Evolutionary conservation across 495 filamentous ascomycete genomes (phyloP).

Genomic region (Penicillium maclennaniae): DNA sequence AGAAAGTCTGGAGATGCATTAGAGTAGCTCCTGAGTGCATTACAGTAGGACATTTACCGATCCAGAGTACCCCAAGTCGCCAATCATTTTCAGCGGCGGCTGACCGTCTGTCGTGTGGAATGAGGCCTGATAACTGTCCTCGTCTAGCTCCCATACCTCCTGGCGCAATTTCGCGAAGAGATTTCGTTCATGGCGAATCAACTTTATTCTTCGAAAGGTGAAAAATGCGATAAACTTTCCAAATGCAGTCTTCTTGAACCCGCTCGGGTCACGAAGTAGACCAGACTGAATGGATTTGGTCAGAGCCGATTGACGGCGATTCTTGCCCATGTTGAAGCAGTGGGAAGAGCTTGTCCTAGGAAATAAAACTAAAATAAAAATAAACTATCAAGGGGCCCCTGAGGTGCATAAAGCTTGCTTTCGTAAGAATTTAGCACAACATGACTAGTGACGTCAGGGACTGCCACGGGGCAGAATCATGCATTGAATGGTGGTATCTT

Average conservation of each 20-base stretch:
- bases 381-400: neutral
- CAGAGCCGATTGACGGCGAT: constrained; percentile 29
- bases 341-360: neutral
- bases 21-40: neutral
- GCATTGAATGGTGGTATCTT: neutral
- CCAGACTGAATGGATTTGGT: constrained; percentile 35
- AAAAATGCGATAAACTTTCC: constrained; percentile 35
- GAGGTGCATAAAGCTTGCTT: constrained; percentile 7
- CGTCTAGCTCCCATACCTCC: constrained; percentile 48
- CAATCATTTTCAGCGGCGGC: constrained; percentile 42
- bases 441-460: constrained; percentile 19
- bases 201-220: constrained; percentile 30
- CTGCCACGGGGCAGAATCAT: neutral
- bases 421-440: neutral
- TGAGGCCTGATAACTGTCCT: constrained; percentile 51
- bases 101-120: constrained; percentile 40
- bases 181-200: constrained; percentile 27
- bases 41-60: constrained; percentile 34
- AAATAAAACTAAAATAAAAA: neutral
- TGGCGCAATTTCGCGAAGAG: constrained; percentile 30
- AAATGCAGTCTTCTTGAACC: constrained; percentile 25
- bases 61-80: constrained; percentile 58
- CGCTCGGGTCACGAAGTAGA: constrained; percentile 27
- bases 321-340: constrained; percentile 23
- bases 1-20: constrained; percentile 52